Conservation (phyloP, 441 rosid species). For the Dalechampia spathulata region DNA sequence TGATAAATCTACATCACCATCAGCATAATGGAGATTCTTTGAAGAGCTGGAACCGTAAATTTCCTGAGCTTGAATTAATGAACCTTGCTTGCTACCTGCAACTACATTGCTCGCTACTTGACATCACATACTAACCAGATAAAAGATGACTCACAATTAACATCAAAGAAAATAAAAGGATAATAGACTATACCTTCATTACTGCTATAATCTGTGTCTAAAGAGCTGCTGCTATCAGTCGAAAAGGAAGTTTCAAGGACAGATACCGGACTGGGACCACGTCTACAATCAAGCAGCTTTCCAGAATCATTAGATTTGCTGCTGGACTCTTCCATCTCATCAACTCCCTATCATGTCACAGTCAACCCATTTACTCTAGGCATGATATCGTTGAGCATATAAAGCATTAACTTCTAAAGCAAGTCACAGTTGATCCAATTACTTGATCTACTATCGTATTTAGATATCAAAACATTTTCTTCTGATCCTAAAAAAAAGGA, state of each 20-base stretch:
- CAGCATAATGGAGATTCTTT: conserved; percentile 30
- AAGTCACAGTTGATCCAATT: too few relatives aligned
- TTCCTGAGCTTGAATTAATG: conserved; percentile 45
- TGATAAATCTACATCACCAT: conserved; percentile 47
- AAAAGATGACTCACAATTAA: not conserved
- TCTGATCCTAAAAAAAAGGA: too few relatives aligned
- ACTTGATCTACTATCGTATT: too few relatives aligned
- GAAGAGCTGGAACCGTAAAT: conserved; percentile 33
- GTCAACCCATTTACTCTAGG: not conserved
- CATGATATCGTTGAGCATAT: not conserved
- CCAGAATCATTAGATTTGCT: conserved; percentile 27
- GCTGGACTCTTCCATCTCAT: conserved; percentile 39
- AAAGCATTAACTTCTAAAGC: too few relatives aligned
- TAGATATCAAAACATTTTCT: too few relatives aligned
- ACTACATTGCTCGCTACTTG: too few relatives aligned
- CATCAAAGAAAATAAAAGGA: not conserved
- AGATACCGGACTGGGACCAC: conserved; percentile 73
- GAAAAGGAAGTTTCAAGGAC: conserved; percentile 54
- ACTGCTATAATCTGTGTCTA: conserved; percentile 42
- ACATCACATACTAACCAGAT: not conserved
- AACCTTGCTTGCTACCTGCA: conserved; percentile 49
- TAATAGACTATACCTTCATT: conserved; percentile 32
- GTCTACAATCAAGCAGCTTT: conserved; percentile 28
- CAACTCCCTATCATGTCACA: conserved; percentile 38
- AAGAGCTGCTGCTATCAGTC: conserved; percentile 57